Evolutionary conservation across 1,139 yeast species (phyloP).

Genomic region (Lodderomyces parapsilosis): DNA sequence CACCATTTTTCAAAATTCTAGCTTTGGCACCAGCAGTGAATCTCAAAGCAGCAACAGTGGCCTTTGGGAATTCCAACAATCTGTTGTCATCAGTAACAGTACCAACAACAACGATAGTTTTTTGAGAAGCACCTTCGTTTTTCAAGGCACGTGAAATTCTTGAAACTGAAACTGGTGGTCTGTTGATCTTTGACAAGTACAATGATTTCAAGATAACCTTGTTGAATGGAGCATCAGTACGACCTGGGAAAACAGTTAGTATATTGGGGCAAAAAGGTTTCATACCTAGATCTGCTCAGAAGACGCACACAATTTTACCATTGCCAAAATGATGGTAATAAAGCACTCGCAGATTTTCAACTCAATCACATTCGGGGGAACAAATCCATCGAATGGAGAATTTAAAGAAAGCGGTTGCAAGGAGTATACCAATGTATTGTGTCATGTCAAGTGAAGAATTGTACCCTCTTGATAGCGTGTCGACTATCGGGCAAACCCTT

Average conservation of each 20-base stretch:
- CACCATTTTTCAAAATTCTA: constrained; percentile 96
- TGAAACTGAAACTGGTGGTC: constrained; percentile 98
- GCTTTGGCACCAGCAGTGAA: constrained; percentile 99
- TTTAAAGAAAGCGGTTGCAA: not conserved
- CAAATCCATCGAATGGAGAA: constrained; percentile 2
- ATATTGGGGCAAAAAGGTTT: constrained; percentile 19
- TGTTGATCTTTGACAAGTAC: constrained; percentile 97
- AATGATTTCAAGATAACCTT: constrained; percentile 90
- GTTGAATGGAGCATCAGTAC: constrained; percentile 99
- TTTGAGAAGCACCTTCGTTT: constrained; percentile 82
- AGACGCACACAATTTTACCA: constrained; percentile 51
- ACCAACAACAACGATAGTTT: constrained; percentile 98
- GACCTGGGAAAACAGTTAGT: constrained; percentile 64
- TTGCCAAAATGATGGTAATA: constrained; percentile 20
- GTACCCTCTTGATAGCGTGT: constrained; percentile 12
- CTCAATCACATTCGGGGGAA: constrained; percentile 3
- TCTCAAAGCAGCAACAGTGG: constrained; percentile 98
- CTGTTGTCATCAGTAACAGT: constrained; percentile 98
- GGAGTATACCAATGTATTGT: not conserved
- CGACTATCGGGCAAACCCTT: constrained; percentile 10
- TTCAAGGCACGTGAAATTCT: constrained; percentile 83
- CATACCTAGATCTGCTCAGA: constrained; percentile 51
- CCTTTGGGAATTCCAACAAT: constrained; percentile 90
- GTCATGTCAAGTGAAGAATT: constrained; percentile 1
- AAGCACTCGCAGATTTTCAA: constrained; percentile 61